phyloP scores from a whole-genome alignment of 225 moss, liverwort and hornwort species.

The Asterella californica region DNA sequence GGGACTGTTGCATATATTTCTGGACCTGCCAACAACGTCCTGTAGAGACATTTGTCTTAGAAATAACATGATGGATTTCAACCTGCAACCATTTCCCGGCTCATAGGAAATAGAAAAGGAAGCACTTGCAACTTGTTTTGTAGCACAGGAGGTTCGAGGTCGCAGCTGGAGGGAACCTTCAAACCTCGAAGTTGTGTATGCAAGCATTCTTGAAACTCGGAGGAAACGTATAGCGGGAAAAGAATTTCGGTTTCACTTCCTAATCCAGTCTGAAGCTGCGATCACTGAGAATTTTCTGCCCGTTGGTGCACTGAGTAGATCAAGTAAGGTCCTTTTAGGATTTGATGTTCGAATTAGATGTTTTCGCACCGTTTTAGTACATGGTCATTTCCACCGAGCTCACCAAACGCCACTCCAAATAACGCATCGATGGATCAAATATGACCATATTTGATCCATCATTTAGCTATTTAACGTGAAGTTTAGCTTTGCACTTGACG shows the following conservation, averaged over 20 bases:
- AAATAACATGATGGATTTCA: constrained; percentile 5
- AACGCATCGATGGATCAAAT: too few species aligned
- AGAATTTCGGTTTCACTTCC: neutral
- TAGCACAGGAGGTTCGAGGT: neutral
- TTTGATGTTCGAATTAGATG: too few species aligned
- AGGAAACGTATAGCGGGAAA: neutral
- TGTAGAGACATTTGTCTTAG: constrained; percentile 8
- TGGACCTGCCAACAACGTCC: constrained; percentile 4
- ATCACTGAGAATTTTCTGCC: too few species aligned
- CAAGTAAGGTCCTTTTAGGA: too few species aligned
- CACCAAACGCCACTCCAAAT: too few species aligned
- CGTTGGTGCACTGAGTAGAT: too few species aligned
- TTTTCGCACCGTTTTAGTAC: too few species aligned
- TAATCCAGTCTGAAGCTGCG: neutral
- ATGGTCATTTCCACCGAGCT: too few species aligned
- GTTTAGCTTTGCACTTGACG: too few species aligned
- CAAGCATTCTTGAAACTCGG: neutral
- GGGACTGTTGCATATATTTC: constrained; percentile 4
- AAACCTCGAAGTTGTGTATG: neutral
- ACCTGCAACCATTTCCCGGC: neutral
- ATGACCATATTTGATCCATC: too few species aligned
- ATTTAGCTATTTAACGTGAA: too few species aligned
- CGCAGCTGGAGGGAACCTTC: too few species aligned
- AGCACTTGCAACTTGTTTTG: neutral
- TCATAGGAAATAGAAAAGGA: neutral